Percentiles rank a stretch among this genome's conserved stretches.
Evolutionary conservation across 495 filamentous ascomycete genomes (phyloP).

Genomic region (Hypoxylon intermedium): DNA sequence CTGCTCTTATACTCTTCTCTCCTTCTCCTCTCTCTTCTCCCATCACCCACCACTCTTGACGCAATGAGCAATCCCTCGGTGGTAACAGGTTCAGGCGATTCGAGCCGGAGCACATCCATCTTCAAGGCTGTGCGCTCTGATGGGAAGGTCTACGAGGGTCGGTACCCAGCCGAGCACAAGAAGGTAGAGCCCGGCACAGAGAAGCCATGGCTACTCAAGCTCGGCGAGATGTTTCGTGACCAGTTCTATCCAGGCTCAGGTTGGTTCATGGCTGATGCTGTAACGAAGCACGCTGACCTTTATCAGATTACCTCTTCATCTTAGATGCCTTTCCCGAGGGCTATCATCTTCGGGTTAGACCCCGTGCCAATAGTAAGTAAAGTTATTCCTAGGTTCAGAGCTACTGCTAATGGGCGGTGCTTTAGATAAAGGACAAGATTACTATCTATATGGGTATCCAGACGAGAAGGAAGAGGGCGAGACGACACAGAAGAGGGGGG

Average conservation of each 20-base stretch:
- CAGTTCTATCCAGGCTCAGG: conserved; percentile 18
- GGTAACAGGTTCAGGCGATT: too few relatives aligned
- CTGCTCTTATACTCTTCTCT: too few relatives aligned
- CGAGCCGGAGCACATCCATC: too few relatives aligned
- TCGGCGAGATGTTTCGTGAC: conserved; percentile 10
- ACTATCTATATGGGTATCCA: conserved; percentile 54
- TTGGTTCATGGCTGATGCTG: background rate
- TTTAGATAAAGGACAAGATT: conserved; percentile 40
- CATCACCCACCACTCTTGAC: too few relatives aligned
- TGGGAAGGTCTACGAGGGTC: conserved; percentile 1
- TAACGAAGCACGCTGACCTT: conserved; percentile 9
- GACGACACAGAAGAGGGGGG: too few relatives aligned
- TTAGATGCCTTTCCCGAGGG: conserved; percentile 6
- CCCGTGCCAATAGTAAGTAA: conserved; percentile 3
- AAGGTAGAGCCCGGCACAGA: background rate
- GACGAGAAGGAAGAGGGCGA: conserved; percentile 17
- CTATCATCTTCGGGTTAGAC: conserved; percentile 14
- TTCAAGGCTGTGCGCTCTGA: background rate
- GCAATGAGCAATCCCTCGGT: too few relatives aligned
- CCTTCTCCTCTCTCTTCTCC: too few relatives aligned
- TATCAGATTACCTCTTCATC: background rate
- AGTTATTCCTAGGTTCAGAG: background rate
- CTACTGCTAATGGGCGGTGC: background rate
- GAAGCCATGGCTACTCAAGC: background rate
- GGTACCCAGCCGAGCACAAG: background rate